phyloP scores from a whole-genome alignment of 2,329 filamentous ascomycete genomes.

The Parasarocladium wereldwijsianum region DNA sequence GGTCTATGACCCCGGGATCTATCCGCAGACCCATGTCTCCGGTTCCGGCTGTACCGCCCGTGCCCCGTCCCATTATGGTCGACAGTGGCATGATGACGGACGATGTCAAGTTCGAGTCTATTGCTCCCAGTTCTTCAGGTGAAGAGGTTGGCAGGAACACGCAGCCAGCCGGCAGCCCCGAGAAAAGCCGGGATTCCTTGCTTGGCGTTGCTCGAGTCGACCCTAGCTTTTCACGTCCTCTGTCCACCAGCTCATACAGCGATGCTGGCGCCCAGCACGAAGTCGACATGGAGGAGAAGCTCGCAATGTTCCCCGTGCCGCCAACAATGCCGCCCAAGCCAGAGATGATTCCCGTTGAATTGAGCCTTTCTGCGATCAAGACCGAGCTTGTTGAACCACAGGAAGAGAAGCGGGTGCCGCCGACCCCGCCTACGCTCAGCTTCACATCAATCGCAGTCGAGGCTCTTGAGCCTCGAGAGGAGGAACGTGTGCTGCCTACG shows the following conservation, averaged over 20 bases:
- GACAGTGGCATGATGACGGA: constrained; percentile 49
- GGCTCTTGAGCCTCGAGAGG: constrained; percentile 26
- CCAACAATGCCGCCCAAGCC: constrained; percentile 23
- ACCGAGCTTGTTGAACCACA: constrained; percentile 28
- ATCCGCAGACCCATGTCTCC: constrained; percentile 28
- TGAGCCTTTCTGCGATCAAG: constrained; percentile 29
- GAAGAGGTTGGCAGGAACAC: constrained; percentile 26
- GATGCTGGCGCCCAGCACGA: constrained; percentile 38
- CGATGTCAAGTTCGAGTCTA: constrained; percentile 4
- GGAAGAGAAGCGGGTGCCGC: constrained; percentile 18
- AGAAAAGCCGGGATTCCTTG: constrained; percentile 11
- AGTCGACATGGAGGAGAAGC: constrained; percentile 32
- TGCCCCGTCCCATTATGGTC: constrained; percentile 41
- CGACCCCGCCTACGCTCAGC: constrained; percentile 20
- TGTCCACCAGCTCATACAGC: constrained; percentile 35
- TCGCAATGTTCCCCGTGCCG: constrained; percentile 39
- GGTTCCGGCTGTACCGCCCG: constrained; percentile 30
- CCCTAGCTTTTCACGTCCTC: constrained; percentile 20
- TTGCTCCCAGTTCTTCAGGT: constrained; percentile 8
- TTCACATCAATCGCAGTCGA: constrained; percentile 30
- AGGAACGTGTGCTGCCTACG: constrained; percentile 15
- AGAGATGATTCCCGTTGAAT: background rate
- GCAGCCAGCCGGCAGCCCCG: constrained; percentile 22
- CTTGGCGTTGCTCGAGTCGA: constrained; percentile 14
- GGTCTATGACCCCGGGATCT: constrained; percentile 34